Conservation (phyloP, 192 early-diverging fungal species). For the Umbelopsis sp. region DNA sequence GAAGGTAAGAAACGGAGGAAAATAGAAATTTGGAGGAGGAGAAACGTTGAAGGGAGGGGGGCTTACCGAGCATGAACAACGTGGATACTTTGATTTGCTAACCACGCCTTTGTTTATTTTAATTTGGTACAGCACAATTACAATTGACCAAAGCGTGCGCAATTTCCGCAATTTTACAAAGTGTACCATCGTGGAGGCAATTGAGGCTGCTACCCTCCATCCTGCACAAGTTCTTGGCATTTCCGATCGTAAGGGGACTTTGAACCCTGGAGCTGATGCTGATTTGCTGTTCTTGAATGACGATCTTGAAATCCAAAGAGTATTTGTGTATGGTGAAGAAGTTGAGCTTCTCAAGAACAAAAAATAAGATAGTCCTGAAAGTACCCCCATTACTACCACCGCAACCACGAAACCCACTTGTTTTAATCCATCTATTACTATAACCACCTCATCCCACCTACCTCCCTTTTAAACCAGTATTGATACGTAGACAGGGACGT, state of each 20-base stretch:
- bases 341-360: constrained; percentile 34
- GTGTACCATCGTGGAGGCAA: constrained; percentile 73
- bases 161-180: constrained; percentile 81
- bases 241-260: constrained; percentile 67
- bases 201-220: constrained; percentile 79
- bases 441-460: no score
- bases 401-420: no score
- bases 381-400: no score
- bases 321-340: constrained; percentile 74
- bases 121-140: constrained; percentile 47
- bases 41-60: not conserved
- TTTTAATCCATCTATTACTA: no score
- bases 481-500: no score
- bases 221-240: constrained; percentile 79
- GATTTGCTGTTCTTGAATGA: constrained; percentile 75
- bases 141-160: constrained; percentile 71
- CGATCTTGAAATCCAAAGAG: constrained; percentile 62
- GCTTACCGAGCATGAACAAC: not conserved
- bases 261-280: constrained; percentile 74
- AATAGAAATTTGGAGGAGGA: not conserved
- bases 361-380: no score
- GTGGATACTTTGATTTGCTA: not conserved
- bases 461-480: no score
- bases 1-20: constrained; percentile 34
- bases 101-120: not conserved